A percentile compares a stretch with the other conserved stretches of the same genome.
Evolutionary conservation across 1,284 basidiomycete genomes (phyloP).

Genomic region (Volvariella surrecta): DNA sequence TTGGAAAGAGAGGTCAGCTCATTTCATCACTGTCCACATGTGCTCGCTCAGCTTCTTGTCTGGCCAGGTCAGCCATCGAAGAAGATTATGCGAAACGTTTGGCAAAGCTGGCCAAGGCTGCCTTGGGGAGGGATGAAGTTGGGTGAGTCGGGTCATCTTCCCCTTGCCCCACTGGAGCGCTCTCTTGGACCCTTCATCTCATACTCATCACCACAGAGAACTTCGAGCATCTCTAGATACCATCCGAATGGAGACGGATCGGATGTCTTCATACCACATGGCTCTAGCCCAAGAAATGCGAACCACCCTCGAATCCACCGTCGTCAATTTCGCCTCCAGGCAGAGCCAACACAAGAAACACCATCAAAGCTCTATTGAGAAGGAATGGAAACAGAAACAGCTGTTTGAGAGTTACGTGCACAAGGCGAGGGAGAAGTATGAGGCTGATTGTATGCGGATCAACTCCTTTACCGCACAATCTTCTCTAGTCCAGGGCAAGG

Average conservation of each 20-base stretch:
- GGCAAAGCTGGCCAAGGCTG: slow-evolving; percentile 70
- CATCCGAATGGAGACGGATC: slow-evolving; percentile 77
- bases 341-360: slow-evolving; percentile 73
- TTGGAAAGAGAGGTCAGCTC: slow-evolving; percentile 81
- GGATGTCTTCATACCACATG: slow-evolving; percentile 65
- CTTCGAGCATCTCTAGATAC: slow-evolving; percentile 73
- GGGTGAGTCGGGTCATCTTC: slow-evolving; percentile 45
- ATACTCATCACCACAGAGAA: slow-evolving; percentile 66
- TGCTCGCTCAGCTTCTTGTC: slow-evolving; percentile 8
- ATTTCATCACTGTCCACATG: not conserved
- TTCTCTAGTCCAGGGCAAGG: slow-evolving; percentile 88
- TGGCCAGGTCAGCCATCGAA: slow-evolving; percentile 75
- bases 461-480: slow-evolving; percentile 94
- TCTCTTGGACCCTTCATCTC: too few relatives aligned
- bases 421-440: slow-evolving; percentile 92
- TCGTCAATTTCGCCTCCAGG: slow-evolving; percentile 53
- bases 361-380: slow-evolving; percentile 73
- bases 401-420: slow-evolving; percentile 77
- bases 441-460: slow-evolving; percentile 89
- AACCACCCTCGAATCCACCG: slow-evolving; percentile 68
- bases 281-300: slow-evolving; percentile 71
- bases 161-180: too few relatives aligned
- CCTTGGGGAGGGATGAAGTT: slow-evolving; percentile 85
- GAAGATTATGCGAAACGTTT: slow-evolving; percentile 93
- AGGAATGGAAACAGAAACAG: slow-evolving; percentile 81